Evolutionary conservation across 495 filamentous ascomycete genomes (phyloP), one percentile per base, ranked within the genome.

Genomic region (Penicillium soppii): DNA sequence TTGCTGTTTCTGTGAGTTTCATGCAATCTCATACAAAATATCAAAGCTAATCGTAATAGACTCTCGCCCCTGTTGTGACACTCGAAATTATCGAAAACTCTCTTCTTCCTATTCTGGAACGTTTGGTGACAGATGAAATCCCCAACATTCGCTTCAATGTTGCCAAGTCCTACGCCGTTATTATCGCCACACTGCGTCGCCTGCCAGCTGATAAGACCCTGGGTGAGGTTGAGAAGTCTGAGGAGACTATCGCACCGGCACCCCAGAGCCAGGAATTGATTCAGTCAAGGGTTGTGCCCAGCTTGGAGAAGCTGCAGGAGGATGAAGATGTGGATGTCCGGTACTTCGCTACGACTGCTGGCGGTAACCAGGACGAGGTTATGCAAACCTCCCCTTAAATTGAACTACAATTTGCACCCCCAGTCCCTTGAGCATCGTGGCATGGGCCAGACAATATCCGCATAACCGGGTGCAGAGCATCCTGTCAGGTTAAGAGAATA

Each of bases 61-160:
- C 94, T 21, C 86, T 98, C 43, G 88, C 95, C 29, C 86, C 90
- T 22, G 95, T 92, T 54, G 90, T 97, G 59, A 91, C 87, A 59
- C 75, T 97, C 46, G 87, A 90, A 40, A 90, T 96, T 49, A 94
- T 97, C 63, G 87, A 92, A 65, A 87, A 86, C 65, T 92, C 88
- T 16, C 94, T 98, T 59, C 83, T 98, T 8, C 92, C 95, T 29
- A 97, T 97, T 81, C 80, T 98, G 69, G 90, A 96, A 62, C 86
- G 91, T 71, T 85, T 98, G 23, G 88, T 95, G 22, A 78, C 80
- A 13, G 94, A 98, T 64, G 90, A 92, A 22, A 98, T 98, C 63
- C 94, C 94, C 45, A 98, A 98, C 69, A 98, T 98, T 66, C 90
- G 94, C 45, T 98, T 98, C 81, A 98, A 98, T 65, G 92, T 97